Evolutionary conservation across 2,329 filamentous ascomycete species (phyloP).

Genomic region (Colletotrichum melonis): DNA sequence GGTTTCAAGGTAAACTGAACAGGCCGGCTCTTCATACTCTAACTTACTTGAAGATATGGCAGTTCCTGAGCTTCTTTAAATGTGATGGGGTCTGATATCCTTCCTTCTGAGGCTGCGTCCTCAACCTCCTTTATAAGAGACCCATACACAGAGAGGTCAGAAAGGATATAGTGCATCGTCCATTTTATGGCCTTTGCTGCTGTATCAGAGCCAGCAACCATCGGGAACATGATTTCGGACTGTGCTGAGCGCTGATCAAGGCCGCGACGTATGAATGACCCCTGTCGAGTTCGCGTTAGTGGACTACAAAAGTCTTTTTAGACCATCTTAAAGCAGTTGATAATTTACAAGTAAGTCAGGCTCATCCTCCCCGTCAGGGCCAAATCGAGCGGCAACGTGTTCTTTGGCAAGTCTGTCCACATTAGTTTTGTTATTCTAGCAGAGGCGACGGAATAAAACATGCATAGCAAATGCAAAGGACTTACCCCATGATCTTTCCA

Average conservation of each 20-base stretch:
- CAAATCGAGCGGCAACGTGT: constrained; percentile 7
- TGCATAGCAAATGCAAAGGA: not conserved
- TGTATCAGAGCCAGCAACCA: constrained; percentile 50
- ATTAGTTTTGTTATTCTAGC: not conserved
- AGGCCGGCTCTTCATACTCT: not conserved
- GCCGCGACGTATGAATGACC: constrained; percentile 16
- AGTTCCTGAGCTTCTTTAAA: constrained; percentile 49
- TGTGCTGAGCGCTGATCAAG: constrained; percentile 20
- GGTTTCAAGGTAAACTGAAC: not conserved
- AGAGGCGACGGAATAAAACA: not conserved
- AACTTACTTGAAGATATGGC: constrained; percentile 51
- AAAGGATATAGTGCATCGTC: constrained; percentile 62
- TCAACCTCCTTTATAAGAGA: constrained; percentile 62
- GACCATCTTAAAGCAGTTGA: not conserved
- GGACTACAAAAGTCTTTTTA: not conserved
- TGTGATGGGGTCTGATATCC: constrained; percentile 39
- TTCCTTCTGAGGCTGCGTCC: constrained; percentile 34
- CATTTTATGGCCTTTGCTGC: constrained; percentile 51
- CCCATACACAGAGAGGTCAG: constrained; percentile 56
- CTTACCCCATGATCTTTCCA: constrained; percentile 24
- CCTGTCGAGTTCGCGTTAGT: constrained; percentile 1
- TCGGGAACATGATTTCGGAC: constrained; percentile 28
- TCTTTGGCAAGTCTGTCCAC: constrained; percentile 10
- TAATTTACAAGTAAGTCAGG: constrained; percentile 21
- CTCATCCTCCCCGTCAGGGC: constrained; percentile 11